phyloP scores from a whole-genome alignment of 2,329 filamentous ascomycete species.

The Colletotrichum sp. region DNA sequence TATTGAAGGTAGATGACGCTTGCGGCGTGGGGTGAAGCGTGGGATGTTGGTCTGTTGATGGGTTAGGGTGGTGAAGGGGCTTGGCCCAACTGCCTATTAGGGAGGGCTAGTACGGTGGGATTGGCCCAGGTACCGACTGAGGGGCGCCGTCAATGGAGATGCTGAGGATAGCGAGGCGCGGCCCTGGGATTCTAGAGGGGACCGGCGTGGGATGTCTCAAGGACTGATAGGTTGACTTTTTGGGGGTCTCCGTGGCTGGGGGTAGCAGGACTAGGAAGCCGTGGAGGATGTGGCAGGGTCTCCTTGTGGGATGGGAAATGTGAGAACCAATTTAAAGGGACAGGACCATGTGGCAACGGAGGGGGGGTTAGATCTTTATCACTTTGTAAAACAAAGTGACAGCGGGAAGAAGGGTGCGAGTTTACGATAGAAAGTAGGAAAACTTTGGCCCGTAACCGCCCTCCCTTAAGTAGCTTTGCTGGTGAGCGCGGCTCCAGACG shows the following conservation, averaged over 20 bases:
- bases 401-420: neutral
- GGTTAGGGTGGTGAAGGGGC: constrained; percentile 16
- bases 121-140: constrained; percentile 14
- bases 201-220: constrained; percentile 18
- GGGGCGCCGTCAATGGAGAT: neutral
- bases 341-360: neutral
- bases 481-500: neutral
- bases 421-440: neutral
- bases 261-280: neutral
- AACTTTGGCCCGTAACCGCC: neutral
- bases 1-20: constrained; percentile 33
- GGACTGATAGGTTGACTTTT: constrained; percentile 20
- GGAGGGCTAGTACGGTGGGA: constrained; percentile 15
- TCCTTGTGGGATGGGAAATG: constrained; percentile 25
- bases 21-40: constrained; percentile 38
- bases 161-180: constrained; percentile 1
- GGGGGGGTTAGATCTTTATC: neutral
- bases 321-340: neutral
- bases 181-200: constrained; percentile 9
- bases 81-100: constrained; percentile 24
- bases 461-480: constrained; percentile 18
- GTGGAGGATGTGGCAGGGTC: constrained; percentile 8
- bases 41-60: constrained; percentile 27
- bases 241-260: neutral
- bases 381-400: neutral